A percentile compares a stretch with the other conserved stretches of the same genome.
These are phyloP conservation scores for Cercospora canescens DNA, from an alignment of 2,329 filamentous ascomycete genomes.

Conservation along the genomic window DNA sequence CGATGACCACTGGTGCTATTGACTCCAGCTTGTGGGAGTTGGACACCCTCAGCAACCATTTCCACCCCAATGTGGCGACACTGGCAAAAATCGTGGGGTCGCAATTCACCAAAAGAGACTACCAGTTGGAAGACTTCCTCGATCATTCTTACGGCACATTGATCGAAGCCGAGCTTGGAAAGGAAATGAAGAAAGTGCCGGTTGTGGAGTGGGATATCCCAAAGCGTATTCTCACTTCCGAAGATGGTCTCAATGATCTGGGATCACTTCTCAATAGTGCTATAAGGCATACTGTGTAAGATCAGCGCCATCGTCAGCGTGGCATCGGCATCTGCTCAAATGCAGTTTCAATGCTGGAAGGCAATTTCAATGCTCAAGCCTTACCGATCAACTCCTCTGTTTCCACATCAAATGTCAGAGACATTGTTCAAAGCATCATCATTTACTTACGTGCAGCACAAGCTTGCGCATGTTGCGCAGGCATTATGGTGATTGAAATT, in stretches of 20 bases:
- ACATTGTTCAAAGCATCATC: background rate
- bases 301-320: background rate
- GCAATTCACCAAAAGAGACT: conserved; percentile 94
- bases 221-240: conserved; percentile 68
- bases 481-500: background rate
- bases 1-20: conserved; percentile 81
- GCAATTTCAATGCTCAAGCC: background rate
- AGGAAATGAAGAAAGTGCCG: conserved; percentile 80
- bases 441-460: background rate
- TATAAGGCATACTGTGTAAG: conserved; percentile 10
- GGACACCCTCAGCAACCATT: conserved; percentile 85
- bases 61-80: conserved; percentile 94
- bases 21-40: conserved; percentile 96
- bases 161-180: conserved; percentile 78
- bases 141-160: conserved; percentile 92
- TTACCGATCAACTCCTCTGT: background rate
- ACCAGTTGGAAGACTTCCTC: conserved; percentile 95
- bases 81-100: conserved; percentile 91
- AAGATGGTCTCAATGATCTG: conserved; percentile 31
- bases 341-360: background rate
- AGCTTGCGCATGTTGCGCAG: background rate
- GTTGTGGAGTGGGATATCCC: conserved; percentile 95
- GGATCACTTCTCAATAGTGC: conserved; percentile 31
- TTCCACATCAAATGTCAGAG: background rate
- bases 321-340: background rate